phyloP scores from a whole-genome alignment of 1,284 basidiomycete genomes.

The Naganishia cerealis region DNA sequence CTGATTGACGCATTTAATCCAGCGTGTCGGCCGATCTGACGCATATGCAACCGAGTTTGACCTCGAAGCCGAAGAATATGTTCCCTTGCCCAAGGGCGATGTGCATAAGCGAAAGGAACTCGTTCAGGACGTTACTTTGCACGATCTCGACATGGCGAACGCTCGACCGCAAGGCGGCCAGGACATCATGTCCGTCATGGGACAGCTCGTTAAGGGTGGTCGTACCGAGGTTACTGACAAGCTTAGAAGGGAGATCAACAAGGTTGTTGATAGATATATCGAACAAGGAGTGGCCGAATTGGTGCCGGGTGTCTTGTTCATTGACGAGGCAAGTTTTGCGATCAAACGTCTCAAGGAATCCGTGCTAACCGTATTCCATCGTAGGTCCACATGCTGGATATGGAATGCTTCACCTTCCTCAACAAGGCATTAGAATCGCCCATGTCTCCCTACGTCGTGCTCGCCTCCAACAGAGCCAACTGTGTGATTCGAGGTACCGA shows the following conservation, averaged over 20 bases:
- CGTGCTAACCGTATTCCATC: background rate
- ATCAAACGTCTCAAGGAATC: background rate
- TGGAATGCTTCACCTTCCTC: slow-evolving; percentile 98
- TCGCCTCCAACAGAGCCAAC: slow-evolving; percentile 93
- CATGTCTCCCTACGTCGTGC: slow-evolving; percentile 94
- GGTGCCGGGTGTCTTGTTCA: slow-evolving; percentile 95
- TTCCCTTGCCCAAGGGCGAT: slow-evolving; percentile 94
- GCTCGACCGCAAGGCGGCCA: slow-evolving; percentile 85
- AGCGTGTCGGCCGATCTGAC: slow-evolving; percentile 94
- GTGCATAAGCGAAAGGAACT: slow-evolving; percentile 97
- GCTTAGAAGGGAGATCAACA: slow-evolving; percentile 90
- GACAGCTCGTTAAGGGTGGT: slow-evolving; percentile 89
- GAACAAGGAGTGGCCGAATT: slow-evolving; percentile 98
- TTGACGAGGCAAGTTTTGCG: slow-evolving; percentile 76
- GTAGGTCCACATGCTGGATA: slow-evolving; percentile 98
- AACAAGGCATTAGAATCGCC: slow-evolving; percentile 93
- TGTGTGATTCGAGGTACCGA: slow-evolving; percentile 86
- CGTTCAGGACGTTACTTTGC: slow-evolving; percentile 94
- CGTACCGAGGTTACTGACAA: slow-evolving; percentile 97
- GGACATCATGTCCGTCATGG: slow-evolving; percentile 99
- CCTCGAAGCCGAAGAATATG: slow-evolving; percentile 96
- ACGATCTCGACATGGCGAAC: slow-evolving; percentile 95
- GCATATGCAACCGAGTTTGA: slow-evolving; percentile 99
- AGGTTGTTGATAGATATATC: slow-evolving; percentile 96
- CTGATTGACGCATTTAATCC: slow-evolving; percentile 13